phyloP scores from a whole-genome alignment of 208 protist species.

The Leishmania mexicana region DNA sequence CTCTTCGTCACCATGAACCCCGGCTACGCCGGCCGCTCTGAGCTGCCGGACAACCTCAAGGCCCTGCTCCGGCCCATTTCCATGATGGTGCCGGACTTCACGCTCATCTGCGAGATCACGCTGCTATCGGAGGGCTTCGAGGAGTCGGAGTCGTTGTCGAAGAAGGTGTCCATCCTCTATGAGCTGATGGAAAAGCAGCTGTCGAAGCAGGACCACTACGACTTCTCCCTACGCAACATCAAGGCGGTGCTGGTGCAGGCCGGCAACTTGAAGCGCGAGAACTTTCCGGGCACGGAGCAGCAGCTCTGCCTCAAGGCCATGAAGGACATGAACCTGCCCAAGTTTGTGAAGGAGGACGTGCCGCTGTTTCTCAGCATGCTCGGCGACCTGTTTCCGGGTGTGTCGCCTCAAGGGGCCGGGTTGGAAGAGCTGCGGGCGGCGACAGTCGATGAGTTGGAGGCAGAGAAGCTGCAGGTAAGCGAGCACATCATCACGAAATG shows the following conservation, averaged over 20 bases:
- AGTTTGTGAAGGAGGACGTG: constrained; percentile 97
- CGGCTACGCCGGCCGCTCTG: constrained; percentile 97
- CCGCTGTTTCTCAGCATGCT: constrained; percentile 96
- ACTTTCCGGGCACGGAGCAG: constrained; percentile 93
- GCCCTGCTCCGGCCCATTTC: constrained; percentile 97
- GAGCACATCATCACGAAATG: constrained; percentile 92
- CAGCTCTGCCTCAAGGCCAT: constrained; percentile 96
- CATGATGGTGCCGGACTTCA: constrained; percentile 99
- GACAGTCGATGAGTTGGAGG: constrained; percentile 73
- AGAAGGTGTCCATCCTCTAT: constrained; percentile 98
- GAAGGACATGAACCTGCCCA: constrained; percentile 98
- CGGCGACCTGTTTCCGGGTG: constrained; percentile 96
- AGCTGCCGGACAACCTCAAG: constrained; percentile 99
- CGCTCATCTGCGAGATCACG: constrained; percentile 98
- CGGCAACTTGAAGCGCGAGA: constrained; percentile 93
- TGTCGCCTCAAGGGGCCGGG: constrained; percentile 77
- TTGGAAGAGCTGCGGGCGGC: constrained; percentile 88
- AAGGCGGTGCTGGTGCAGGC: constrained; percentile 97
- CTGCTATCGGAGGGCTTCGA: constrained; percentile 97
- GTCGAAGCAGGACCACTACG: constrained; percentile 99
- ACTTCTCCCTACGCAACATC: constrained; percentile 98
- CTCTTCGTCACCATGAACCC: constrained; percentile 99
- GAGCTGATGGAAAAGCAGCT: constrained; percentile 97
- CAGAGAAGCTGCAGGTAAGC: constrained; percentile 78
- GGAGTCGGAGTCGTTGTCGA: constrained; percentile 92